Evolutionary conservation across 1,284 basidiomycete species (phyloP), one percentile per base, ranked within the genome.

Genomic region (Anthracocystis setariae): DNA sequence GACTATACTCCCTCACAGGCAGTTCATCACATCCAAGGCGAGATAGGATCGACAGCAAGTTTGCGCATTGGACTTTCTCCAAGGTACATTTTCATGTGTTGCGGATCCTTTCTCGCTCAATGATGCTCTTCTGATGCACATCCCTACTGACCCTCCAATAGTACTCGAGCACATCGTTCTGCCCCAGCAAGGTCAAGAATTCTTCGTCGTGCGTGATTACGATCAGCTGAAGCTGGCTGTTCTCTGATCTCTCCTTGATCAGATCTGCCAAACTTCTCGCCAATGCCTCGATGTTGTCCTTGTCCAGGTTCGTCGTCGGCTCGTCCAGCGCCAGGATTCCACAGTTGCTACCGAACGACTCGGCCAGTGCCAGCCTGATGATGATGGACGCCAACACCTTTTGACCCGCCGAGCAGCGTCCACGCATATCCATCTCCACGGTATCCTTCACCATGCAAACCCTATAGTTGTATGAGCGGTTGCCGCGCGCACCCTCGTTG

Each of bases 361-460:
- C 96, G 9, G 95, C 95, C 23, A 98, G 87, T 0, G 95, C 96
- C n/a, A 98, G 88, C 1, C 96, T 89, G 77, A 99, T 98, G 82
- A 98, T 94, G 83, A 98, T 98, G n/a, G 93, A 96, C 25, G 96
- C 96, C 59, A 98, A 86, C 87, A 98, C 97, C 85, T 98, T 99
- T 84, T 99, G 96, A 0, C 96, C 96, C 0, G 96, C 96, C 20
- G 92, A 94, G 84, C 96, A 99, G 64, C 96, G 89, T 25, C 96
- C 96, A 62, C 95, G 90, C 95, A 99, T 99, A 83, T 99, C 95
- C 90, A 99, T 94, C 84, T 98, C 95, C 2, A 97, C 94, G 78
- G 93, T 91, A 82, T 98, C 94, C 85, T 98, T 98, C 64, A 91
- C 92, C 95, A 98, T 98, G 85, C 88, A 69, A 73, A 94, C 96